Evolutionary conservation across 352 stramenopile genomes (phyloP), one percentile per base, ranked within the genome.

Genomic region (Globisporangium okanoganense): DNA sequence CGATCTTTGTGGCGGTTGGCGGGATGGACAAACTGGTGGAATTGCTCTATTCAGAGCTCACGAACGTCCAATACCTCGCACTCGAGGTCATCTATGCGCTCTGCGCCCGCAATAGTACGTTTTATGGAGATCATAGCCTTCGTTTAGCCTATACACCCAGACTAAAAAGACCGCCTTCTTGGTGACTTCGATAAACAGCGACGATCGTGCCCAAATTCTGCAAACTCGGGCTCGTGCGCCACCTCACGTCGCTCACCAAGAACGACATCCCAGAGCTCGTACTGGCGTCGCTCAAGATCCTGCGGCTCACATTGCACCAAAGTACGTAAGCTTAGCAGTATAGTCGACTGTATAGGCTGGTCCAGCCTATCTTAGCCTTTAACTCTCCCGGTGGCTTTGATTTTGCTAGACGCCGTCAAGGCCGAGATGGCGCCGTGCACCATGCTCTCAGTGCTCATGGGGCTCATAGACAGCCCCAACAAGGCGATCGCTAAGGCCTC

Each of bases 31-130:
- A 84, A 40, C 31, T 88, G 3, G 74, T 88, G 53, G 49, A 49
- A 14, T 33, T 84, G 43, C 58, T 87, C 2, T 55, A 76, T 16
- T 58, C 59, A 35, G 69, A 71, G 25, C 66, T 62, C 16, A 50
- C 29, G 51, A 87, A 69, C 60, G 51, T 58, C 4, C 66, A 69
- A 1, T 74, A 85, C 58, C 55, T 87, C 35, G 65, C 73, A 10
- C 49, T 90, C 1, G 70, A 90, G 49, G 74, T 82, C 20, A 74
- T 90, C 33, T 75, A 74, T 50, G 58, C 76, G 22, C 50, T 90
- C 5, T 90, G 80, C 29, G 59, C 64, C 20, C 65, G 71, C 53
- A 84, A 75, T 51, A 47, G 80, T 90, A 69, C 49, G 75, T 62
- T n/a, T n/a, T n/a, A n/a, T n/a, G n/a, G n/a, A n/a, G n/a, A n/a